Evolutionary conservation across 306 rosid species (phyloP), one percentile per base, ranked within the genome.

Genomic region (Lotus japonicus): DNA sequence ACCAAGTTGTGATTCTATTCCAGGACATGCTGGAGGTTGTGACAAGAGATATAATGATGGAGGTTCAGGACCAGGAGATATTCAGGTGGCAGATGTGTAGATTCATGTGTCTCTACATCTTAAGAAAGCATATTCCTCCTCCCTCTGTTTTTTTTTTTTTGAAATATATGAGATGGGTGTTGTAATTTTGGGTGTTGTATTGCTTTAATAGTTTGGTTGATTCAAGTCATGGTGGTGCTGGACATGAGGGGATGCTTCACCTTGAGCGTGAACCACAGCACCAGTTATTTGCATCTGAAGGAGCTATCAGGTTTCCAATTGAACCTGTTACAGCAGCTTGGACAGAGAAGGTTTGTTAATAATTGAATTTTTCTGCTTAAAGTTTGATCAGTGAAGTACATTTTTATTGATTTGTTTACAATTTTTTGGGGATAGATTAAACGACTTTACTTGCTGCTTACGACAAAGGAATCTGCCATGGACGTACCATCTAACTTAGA

Each of bases 401-500:
- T 64, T 64, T 41, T 11, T 66, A 14, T 10, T 68, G 58, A 44
- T 73, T 23, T 23, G 6, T 75, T 52, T 16, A 2, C 58, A 9
- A 38, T 69, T 51, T 74, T 58, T 16, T 57, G 60, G 28, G 60
- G 28, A 31, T 86, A 95, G 99, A 84, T 95, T 70, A 88, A 87
- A 23, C 92, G 99, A 53, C 90, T 95, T 45, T 41, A 9, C 81
- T 80, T 95, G 57, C 84, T 95, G 84, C 96, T 95, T 73, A 88
- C 97, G 1, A 88, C 97, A 49, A 95, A 95, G 82, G 99, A 95
- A 77, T 95, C 99, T 77, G 99, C 97, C 64, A 95, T 95, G 97
- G 97, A 90, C 58, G 99, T 95, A 9, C 99, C 99, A 0, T 88
- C 97, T 74, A 95, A 95, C 81, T 87, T 95, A 49, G 99, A 95